These are phyloP conservation scores for Mycena capillaripes DNA, from an alignment of 768 basidiomycete genomes.

Conservation along the genomic window DNA sequence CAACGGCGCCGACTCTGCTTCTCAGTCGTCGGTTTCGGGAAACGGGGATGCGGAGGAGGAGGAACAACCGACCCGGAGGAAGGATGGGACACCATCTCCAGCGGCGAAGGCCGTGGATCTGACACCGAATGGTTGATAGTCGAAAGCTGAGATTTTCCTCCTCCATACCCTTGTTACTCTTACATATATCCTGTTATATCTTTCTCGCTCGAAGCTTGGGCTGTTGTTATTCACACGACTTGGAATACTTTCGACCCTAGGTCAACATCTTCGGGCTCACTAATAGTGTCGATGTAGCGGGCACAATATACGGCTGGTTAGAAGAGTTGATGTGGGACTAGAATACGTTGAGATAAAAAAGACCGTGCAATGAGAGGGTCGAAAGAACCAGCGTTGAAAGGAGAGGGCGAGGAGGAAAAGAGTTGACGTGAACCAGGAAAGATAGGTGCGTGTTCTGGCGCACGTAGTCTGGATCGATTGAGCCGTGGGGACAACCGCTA, in stretches of 20 bases:
- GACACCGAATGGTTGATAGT: constrained; percentile 95
- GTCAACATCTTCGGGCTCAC: constrained; percentile 13
- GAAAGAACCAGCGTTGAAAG: too few relatives aligned
- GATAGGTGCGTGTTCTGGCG: too few relatives aligned
- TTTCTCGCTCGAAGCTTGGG: not conserved
- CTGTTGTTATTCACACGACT: constrained; percentile 7
- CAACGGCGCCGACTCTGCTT: constrained; percentile 49
- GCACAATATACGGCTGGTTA: too few relatives aligned
- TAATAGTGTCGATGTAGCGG: constrained; percentile 17
- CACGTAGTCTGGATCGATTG: too few relatives aligned
- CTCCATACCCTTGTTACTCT: constrained; percentile 51
- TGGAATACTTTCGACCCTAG: constrained; percentile 25
- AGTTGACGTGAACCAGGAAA: too few relatives aligned
- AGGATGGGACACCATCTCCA: constrained; percentile 83
- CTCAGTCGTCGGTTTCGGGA: constrained; percentile 69
- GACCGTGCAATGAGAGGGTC: too few relatives aligned
- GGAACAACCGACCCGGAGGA: constrained; percentile 63
- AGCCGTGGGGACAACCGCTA: too few relatives aligned
- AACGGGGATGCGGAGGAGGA: constrained; percentile 73
- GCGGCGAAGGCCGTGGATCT: constrained; percentile 78
- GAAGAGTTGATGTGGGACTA: too few relatives aligned
- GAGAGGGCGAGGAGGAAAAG: too few relatives aligned
- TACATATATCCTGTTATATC: constrained; percentile 42
- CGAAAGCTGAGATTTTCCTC: constrained; percentile 50
- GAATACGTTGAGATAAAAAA: not conserved